Evolutionary conservation across 495 filamentous ascomycete genomes (phyloP).

Genomic region (Cladorrhinum samala): DNA sequence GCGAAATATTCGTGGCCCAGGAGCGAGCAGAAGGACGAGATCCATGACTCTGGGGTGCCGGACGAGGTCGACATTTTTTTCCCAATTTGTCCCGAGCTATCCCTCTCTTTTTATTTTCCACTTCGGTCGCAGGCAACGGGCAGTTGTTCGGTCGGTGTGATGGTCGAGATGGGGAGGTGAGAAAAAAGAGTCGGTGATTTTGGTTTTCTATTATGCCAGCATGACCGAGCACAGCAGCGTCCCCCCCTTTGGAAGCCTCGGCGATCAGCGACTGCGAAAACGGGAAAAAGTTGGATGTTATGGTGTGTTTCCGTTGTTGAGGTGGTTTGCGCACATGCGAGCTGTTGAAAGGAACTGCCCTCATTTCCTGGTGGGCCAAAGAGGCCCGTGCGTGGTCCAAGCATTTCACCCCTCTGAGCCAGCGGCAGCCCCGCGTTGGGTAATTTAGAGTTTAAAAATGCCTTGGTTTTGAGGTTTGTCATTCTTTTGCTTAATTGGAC

Average conservation of each 20-base stretch:
- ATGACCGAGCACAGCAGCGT: background rate
- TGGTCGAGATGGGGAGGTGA: no score
- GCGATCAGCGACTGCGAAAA: background rate
- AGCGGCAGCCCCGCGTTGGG: constrained; percentile 3
- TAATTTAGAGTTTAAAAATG: background rate
- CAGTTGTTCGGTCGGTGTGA: no score
- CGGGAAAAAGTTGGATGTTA: background rate
- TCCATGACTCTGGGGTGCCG: constrained; percentile 89
- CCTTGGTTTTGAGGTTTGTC: background rate
- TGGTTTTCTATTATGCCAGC: no score
- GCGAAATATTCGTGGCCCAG: constrained; percentile 98
- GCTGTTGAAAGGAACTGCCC: constrained; percentile 12
- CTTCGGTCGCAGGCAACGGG: no score
- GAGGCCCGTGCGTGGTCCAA: background rate
- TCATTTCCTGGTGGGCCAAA: constrained; percentile 14
- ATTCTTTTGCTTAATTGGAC: background rate
- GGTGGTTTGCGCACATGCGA: constrained; percentile 15
- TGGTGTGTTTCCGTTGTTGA: background rate
- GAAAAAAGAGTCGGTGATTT: no score
- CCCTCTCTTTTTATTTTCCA: background rate
- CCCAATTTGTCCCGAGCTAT: background rate
- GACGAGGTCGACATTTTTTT: constrained; percentile 61
- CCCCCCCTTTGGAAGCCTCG: background rate
- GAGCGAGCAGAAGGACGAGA: constrained; percentile 90
- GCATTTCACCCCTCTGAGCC: background rate